Evolutionary conservation across 2,329 filamentous ascomycete genomes (phyloP), one percentile per base, ranked within the genome.

Genomic region (Aspergillus ochraceus): DNA sequence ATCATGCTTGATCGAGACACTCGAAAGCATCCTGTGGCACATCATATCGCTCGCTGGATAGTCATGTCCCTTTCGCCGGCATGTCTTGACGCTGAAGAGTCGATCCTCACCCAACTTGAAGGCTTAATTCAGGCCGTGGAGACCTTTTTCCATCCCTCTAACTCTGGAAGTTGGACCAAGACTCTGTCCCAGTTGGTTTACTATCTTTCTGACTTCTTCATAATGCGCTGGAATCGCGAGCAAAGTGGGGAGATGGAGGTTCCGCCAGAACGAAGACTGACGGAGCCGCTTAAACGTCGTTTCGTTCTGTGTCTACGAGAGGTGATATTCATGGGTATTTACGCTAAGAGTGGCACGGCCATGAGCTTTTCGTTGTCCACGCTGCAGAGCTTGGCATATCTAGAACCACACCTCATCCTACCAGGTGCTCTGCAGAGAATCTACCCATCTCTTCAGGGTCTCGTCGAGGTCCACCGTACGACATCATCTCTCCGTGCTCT

Each of bases 61-160:
- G 88, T 96, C 55, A 94, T 94, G 86, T 97, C 93, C 0, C 76
- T 99, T 45, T 98, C 95, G 1, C 94, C 95, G 1, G 82, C 88
- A 50, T 95, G 91, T 69, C 79, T 96, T 52, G 86, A 90, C 47
- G 82, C 86, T n/a, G 83, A 89, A 30, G 88, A 89, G 57, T 98
- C 93, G 0, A 86, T 96, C 49, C 78, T 99, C 68, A 86, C 89
- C 36, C 91, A 90, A 65, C 84, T 99, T 5, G 94, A 99, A 74
- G 94, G 91, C 0, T 82, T 99, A 55, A 90, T 99, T 66, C 90
- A 98, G 74, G 95, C 93, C 2, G 90, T 98, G 51, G 95, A 99
- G 75, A 99, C 95, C 0, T 99, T 99, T 76, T 99, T 97, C 81
- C 95, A 99, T 70, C 95, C 95, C 2, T 99, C 95, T 2, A 99